phyloP scores from a whole-genome alignment of 805 yeast species.

The Schwanniomyces occidentalis region DNA sequence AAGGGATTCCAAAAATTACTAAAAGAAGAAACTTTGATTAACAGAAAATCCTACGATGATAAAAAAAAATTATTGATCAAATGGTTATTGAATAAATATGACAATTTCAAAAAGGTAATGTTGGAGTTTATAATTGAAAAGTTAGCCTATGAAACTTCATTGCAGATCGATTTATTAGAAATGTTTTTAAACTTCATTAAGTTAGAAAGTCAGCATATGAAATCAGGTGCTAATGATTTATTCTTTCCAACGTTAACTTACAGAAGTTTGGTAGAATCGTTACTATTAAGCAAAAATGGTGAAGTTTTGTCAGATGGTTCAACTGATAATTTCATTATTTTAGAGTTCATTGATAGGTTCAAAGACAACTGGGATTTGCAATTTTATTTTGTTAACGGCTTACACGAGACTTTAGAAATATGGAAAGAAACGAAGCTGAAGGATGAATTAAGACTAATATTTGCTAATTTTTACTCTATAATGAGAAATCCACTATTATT shows the following conservation, averaged over 20 bases:
- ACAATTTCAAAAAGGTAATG: slow-evolving; percentile 48
- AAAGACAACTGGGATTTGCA: slow-evolving; percentile 72
- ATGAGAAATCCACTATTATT: slow-evolving; percentile 29
- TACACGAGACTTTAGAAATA: slow-evolving; percentile 26
- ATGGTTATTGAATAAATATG: slow-evolving; percentile 66
- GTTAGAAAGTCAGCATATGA: slow-evolving; percentile 55
- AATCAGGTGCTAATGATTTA: slow-evolving; percentile 51
- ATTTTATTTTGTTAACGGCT: slow-evolving; percentile 63
- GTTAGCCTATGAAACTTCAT: slow-evolving; percentile 46
- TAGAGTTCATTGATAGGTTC: slow-evolving; percentile 59
- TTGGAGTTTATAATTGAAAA: slow-evolving; percentile 40
- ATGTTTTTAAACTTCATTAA: slow-evolving; percentile 54
- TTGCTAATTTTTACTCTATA: slow-evolving; percentile 42
- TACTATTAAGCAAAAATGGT: slow-evolving; percentile 32
- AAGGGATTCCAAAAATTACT: slow-evolving; percentile 51
- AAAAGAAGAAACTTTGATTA: slow-evolving; percentile 39
- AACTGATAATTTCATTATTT: slow-evolving; percentile 46
- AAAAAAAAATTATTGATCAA: slow-evolving; percentile 50
- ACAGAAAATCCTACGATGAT: slow-evolving; percentile 37
- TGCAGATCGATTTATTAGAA: slow-evolving; percentile 57
- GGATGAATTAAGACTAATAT: slow-evolving; percentile 21
- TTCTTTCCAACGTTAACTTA: slow-evolving; percentile 63
- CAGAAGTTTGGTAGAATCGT: slow-evolving; percentile 37
- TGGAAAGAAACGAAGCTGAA: slow-evolving; percentile 17
- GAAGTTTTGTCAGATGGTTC: slow-evolving; percentile 47